Evolutionary conservation across 441 rosid species (phyloP).

Genomic region (Geranium incanum): DNA sequence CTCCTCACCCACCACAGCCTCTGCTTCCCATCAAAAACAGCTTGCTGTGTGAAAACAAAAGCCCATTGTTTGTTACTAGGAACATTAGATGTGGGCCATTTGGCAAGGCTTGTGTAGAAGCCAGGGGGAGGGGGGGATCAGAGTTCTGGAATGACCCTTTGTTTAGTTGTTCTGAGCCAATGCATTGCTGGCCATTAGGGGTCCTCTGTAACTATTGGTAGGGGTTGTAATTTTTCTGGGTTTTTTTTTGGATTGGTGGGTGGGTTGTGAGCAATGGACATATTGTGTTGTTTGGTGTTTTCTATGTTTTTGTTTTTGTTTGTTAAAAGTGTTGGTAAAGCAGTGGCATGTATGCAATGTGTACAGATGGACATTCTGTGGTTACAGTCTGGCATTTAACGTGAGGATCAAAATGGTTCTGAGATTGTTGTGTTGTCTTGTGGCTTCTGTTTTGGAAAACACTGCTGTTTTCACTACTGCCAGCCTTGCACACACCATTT

Average conservation of each 20-base stretch:
- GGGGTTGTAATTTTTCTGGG: background rate
- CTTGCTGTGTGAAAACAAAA: conserved; percentile 34
- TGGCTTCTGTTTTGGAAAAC: too few species aligned
- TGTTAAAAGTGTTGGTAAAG: background rate
- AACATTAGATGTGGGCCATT: background rate
- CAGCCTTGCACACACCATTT: too few species aligned
- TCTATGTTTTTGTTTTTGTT: too few species aligned
- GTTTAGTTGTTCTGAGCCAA: background rate
- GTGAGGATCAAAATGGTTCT: too few species aligned
- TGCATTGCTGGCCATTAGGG: background rate
- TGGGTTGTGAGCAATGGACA: background rate
- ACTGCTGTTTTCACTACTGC: too few species aligned
- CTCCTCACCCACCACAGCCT: background rate
- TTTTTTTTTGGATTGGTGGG: background rate
- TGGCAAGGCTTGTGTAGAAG: background rate
- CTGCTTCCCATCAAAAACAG: conserved; percentile 38
- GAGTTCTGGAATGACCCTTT: background rate
- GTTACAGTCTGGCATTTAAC: conserved; percentile 19
- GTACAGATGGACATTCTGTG: background rate
- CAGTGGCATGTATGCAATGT: background rate
- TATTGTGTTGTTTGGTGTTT: background rate
- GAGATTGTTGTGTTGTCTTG: too few species aligned
- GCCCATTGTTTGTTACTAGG: background rate
- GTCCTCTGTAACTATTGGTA: background rate
- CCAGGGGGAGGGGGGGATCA: background rate